These are phyloP conservation scores for Agaricus subrufescens DNA, from an alignment of 768 basidiomycete genomes.

Conservation along the genomic window DNA sequence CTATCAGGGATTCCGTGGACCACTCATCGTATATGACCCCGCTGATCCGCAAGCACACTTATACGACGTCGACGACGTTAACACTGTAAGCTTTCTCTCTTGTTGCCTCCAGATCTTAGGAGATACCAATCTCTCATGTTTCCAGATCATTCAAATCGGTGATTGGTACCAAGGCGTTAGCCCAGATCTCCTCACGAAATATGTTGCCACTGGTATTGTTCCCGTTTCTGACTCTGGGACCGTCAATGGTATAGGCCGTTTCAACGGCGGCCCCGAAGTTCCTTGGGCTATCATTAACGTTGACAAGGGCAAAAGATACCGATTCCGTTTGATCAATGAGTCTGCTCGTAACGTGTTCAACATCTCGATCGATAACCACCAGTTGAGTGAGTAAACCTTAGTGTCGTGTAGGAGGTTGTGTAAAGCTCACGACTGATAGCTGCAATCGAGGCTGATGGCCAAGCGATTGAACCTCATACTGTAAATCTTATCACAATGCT, in stretches of 20 bases:
- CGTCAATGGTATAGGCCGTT: constrained; percentile 35
- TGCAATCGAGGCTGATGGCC: constrained; percentile 22
- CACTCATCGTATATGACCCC: constrained; percentile 33
- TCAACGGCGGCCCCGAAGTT: background rate
- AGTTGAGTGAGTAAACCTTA: constrained; percentile 16
- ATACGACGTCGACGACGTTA: constrained; percentile 27
- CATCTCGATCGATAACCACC: constrained; percentile 43
- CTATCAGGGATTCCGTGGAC: constrained; percentile 39
- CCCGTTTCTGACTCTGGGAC: constrained; percentile 25
- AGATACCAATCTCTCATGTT: no score
- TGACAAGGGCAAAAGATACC: constrained; percentile 24
- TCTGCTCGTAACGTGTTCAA: constrained; percentile 2
- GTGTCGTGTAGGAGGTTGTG: background rate
- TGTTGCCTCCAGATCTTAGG: constrained; percentile 13
- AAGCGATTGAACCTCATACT: constrained; percentile 16
- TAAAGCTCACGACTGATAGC: constrained; percentile 1
- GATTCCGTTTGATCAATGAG: constrained; percentile 18
- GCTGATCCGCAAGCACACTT: constrained; percentile 33
- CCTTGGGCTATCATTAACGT: constrained; percentile 33
- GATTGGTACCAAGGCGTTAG: constrained; percentile 30
- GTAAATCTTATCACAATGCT: constrained; percentile 34
- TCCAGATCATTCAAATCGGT: background rate
- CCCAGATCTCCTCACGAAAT: constrained; percentile 12
- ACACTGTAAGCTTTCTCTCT: constrained; percentile 37
- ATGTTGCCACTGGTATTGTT: constrained; percentile 15